phyloP scores from a whole-genome alignment of 2,329 filamentous ascomycete species.

The Sarocladiaceae sp. region DNA sequence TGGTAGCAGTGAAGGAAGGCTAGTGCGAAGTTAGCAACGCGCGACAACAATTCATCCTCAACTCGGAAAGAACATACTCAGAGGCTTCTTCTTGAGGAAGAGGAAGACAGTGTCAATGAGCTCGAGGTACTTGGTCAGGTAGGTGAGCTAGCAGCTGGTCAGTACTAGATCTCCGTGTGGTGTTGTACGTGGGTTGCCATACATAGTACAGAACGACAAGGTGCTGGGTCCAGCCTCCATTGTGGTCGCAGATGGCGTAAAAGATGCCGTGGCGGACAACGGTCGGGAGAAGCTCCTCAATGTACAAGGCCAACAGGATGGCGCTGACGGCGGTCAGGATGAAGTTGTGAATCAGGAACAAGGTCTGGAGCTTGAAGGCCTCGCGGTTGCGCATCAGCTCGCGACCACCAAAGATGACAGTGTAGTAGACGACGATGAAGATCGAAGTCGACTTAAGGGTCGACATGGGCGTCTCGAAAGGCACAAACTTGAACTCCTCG shows the following conservation, averaged over 20 bases:
- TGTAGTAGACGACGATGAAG: constrained; percentile 84
- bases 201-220: constrained; percentile 97
- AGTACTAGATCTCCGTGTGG: no score
- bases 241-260: constrained; percentile 73
- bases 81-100: constrained; percentile 98
- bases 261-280: constrained; percentile 79
- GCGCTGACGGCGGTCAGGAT: constrained; percentile 83
- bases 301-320: constrained; percentile 75
- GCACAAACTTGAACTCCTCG: constrained; percentile 79
- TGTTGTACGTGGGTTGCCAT: constrained; percentile 16
- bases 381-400: constrained; percentile 86
- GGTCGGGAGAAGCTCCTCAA: constrained; percentile 86
- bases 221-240: constrained; percentile 90
- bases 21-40: constrained; percentile 21
- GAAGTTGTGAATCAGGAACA: constrained; percentile 97
- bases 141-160: constrained; percentile 68
- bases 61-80: constrained; percentile 44
- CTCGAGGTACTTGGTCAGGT: constrained; percentile 96
- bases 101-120: constrained; percentile 94
- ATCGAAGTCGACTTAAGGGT: constrained; percentile 78
- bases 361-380: constrained; percentile 78
- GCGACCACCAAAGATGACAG: constrained; percentile 87
- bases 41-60: constrained; percentile 22
- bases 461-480: constrained; percentile 82
- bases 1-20: constrained; percentile 99